Percentiles rank a stretch among this genome's conserved stretches.
Evolutionary conservation across 768 basidiomycete genomes (phyloP).

Genomic region (Aureoboletus auriporus): DNA sequence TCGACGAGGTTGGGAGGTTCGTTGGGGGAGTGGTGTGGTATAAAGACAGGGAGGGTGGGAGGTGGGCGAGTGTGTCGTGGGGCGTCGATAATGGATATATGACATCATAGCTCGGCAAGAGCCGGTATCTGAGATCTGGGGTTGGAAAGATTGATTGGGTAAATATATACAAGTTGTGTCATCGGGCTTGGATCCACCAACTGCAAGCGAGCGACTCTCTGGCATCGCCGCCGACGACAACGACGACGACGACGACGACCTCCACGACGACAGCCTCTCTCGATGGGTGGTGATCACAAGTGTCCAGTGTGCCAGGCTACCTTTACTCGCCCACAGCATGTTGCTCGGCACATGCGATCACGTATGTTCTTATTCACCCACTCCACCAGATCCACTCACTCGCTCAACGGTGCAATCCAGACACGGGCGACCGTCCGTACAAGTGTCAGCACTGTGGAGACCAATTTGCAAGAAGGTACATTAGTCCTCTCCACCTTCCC

Average conservation of each 20-base stretch:
- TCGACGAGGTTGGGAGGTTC: neutral
- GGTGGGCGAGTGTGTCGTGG: neutral
- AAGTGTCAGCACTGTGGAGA: slow-evolving; percentile 86
- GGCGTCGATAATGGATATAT: slow-evolving; percentile 12
- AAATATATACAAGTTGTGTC: slow-evolving; percentile 39
- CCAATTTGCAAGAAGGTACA: slow-evolving; percentile 81
- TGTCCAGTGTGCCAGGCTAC: slow-evolving; percentile 86
- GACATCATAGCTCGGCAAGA: slow-evolving; percentile 29
- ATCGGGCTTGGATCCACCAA: slow-evolving; percentile 28
- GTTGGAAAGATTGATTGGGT: slow-evolving; percentile 23
- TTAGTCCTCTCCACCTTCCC: slow-evolving; percentile 4
- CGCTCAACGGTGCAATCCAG: slow-evolving; percentile 36
- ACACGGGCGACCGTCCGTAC: slow-evolving; percentile 88
- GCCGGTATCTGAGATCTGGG: slow-evolving; percentile 35
- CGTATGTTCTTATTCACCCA: slow-evolving; percentile 49
- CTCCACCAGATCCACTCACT: slow-evolving; percentile 19
- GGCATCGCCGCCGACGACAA: slow-evolving; percentile 12
- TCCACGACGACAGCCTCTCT: neutral
- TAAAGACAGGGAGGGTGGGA: neutral
- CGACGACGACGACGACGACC: neutral
- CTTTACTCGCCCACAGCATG: slow-evolving; percentile 87
- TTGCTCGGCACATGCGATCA: slow-evolving; percentile 86
- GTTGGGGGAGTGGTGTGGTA: neutral
- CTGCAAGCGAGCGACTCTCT: slow-evolving; percentile 20
- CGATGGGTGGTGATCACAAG: slow-evolving; percentile 80